These are phyloP conservation scores for Prunella vulgaris DNA, from an alignment of 257 asterid genomes.

Conservation along the genomic window DNA sequence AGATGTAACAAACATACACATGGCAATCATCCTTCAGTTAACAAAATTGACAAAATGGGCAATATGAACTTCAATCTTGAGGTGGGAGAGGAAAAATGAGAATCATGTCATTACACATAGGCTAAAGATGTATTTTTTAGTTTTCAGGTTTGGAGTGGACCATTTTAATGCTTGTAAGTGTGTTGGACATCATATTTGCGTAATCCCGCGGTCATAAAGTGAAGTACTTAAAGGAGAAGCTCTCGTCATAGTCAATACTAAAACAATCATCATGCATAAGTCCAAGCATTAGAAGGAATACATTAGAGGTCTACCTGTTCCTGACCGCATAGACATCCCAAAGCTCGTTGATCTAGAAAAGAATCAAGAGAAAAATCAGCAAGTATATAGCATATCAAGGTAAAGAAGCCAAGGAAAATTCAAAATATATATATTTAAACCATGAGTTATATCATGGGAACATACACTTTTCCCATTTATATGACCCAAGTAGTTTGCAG, in stretches of 20 bases:
- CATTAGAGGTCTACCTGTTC: conserved; percentile 64
- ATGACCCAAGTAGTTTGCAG: conserved; percentile 98
- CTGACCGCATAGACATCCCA: conserved; percentile 99
- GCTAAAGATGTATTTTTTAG: too few species aligned
- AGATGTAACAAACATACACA: not conserved
- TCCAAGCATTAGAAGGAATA: conserved; percentile 27
- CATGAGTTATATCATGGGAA: conserved; percentile 15
- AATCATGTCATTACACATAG: conserved; percentile 16
- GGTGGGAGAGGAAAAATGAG: not conserved
- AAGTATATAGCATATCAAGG: not conserved
- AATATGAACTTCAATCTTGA: not conserved
- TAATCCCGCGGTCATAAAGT: too few species aligned
- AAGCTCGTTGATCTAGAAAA: conserved; percentile 87
- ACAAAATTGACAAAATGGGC: not conserved
- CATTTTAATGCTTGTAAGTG: too few species aligned
- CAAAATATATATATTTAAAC: not conserved
- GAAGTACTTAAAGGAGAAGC: too few species aligned
- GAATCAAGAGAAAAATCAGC: conserved; percentile 4
- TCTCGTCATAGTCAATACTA: too few species aligned
- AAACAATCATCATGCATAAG: too few species aligned
- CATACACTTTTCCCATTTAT: conserved; percentile 99
- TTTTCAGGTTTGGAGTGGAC: too few species aligned
- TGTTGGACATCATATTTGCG: too few species aligned
- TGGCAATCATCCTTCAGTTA: too few species aligned
- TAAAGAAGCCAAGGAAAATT: not conserved